Evolutionary conservation across 305 asterid genomes (phyloP), one percentile per base, ranked within the genome.

Genomic region (Fraxinus baroniana): DNA sequence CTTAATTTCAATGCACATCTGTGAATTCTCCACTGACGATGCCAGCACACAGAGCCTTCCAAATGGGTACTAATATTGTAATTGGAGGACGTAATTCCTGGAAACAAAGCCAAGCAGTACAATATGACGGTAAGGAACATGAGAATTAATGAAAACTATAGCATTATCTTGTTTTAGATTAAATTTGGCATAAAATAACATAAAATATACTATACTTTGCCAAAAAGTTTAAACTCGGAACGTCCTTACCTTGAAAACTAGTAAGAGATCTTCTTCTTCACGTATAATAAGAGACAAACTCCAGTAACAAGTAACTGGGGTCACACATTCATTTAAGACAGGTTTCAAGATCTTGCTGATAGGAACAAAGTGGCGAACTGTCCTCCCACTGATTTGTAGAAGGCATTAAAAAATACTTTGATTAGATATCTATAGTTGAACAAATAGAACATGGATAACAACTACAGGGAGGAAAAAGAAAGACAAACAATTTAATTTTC

Each of bases 271-370:
- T 62, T 92, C 94, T 85, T 93, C 94, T 36, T 90, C 97, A 73
- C 87, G 90, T 74, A 92, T 74, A 82, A 92, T 90, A 82, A 96
- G 88, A 75, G 97, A 90, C 46, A 96, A 89, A 81, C 93, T 91
- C 99, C 99, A 96, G 88, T 91, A 94, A 90, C 98, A 96, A 87
- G 99, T 92, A 76, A 94, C 94, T 22, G 99, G 99, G 57, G 97
- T 96, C 88, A 96, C 93, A 78, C 98, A 94, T 92, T 94, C 99
- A 85, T 87, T 91, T 88, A 94, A 79, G 78, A 96, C 95, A 17
- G 99, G 94, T 85, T 92, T 91, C 90, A 93, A 83, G 79, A 96
- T 88, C 91, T 92, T 92, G 89, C 90, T 89, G 75, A 88, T 83
- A 3, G 95, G 97, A 39, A 96, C 90, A 89, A 93, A 94, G 39